A percentile compares a stretch with the other conserved stretches of the same genome.
These are phyloP conservation scores for Tubosaeta sp. DNA, from an alignment of 768 basidiomycete species.

Conservation along the genomic window DNA sequence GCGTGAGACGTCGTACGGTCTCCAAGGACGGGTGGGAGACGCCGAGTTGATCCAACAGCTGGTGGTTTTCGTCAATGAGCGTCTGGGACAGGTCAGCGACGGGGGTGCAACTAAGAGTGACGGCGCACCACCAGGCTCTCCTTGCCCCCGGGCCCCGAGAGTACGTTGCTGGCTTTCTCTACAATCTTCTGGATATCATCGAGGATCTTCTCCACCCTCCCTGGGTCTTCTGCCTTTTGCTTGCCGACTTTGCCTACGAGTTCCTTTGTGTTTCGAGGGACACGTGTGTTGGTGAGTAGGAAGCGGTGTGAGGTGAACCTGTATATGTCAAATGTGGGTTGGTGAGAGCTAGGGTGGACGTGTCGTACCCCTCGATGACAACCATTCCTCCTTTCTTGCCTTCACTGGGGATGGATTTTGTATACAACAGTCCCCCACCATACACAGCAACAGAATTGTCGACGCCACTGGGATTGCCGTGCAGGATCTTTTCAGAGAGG, in stretches of 20 bases:
- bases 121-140: constrained; percentile 51
- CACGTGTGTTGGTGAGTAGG: constrained; percentile 87
- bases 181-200: constrained; percentile 80
- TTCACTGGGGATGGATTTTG: constrained; percentile 54
- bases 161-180: constrained; percentile 70
- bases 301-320: constrained; percentile 92
- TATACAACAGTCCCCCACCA: constrained; percentile 91
- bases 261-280: constrained; percentile 91
- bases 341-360: constrained; percentile 1
- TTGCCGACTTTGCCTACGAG: constrained; percentile 86
- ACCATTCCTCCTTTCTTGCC: constrained; percentile 80
- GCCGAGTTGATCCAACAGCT: constrained; percentile 74
- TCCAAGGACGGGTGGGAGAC: constrained; percentile 92
- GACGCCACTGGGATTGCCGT: constrained; percentile 96
- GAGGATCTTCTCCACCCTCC: constrained; percentile 71
- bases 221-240: constrained; percentile 79
- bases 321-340: not conserved
- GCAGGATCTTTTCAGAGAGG: constrained; percentile 90
- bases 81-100: constrained; percentile 39
- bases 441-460: constrained; percentile 93
- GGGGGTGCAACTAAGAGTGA: not conserved
- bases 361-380: constrained; percentile 72
- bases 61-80: constrained; percentile 87
- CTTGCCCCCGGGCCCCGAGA: constrained; percentile 49
- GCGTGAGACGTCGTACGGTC: constrained; percentile 68